A percentile compares a stretch with the other conserved stretches of the same genome.
phyloP scores from a whole-genome alignment of 306 rosid species.

The Astragalus membranaceus region DNA sequence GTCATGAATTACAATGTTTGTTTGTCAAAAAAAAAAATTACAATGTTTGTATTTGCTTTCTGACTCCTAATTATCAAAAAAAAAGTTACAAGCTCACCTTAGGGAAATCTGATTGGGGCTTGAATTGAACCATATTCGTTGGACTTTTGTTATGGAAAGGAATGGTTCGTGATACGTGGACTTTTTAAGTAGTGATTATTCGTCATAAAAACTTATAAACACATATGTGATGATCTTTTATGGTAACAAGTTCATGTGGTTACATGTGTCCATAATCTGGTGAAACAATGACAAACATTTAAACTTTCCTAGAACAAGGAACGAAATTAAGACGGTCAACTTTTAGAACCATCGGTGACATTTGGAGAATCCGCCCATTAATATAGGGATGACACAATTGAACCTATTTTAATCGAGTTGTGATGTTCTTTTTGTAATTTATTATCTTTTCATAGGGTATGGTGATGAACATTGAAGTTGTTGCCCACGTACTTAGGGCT shows the following conservation, averaged over 20 bases:
- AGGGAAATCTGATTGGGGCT: slow-evolving; percentile 7
- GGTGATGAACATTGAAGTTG: no score
- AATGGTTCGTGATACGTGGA: slow-evolving; percentile 10
- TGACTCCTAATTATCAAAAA: no score
- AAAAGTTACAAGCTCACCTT: slow-evolving; percentile 1
- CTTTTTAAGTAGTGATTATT: neutral
- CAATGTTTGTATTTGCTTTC: no score
- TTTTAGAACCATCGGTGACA: no score
- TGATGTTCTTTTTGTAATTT: no score
- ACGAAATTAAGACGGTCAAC: slow-evolving; percentile 1
- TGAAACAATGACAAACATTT: neutral
- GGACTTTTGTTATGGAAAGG: slow-evolving; percentile 8
- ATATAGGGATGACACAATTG: no score
- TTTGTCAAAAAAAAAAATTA: no score
- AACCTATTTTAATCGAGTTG: no score
- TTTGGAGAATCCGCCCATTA: no score
- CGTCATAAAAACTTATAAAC: neutral
- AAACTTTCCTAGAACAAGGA: neutral
- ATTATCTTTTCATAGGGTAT: no score
- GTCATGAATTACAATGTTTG: no score
- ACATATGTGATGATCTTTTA: neutral
- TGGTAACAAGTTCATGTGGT: slow-evolving; percentile 14
- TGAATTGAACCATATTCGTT: neutral
- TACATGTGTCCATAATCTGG: slow-evolving; percentile 12
- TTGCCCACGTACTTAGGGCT: no score